Base-by-base conservation (phyloP, 441 rosid species). In the Manihot esculenta region DNA sequence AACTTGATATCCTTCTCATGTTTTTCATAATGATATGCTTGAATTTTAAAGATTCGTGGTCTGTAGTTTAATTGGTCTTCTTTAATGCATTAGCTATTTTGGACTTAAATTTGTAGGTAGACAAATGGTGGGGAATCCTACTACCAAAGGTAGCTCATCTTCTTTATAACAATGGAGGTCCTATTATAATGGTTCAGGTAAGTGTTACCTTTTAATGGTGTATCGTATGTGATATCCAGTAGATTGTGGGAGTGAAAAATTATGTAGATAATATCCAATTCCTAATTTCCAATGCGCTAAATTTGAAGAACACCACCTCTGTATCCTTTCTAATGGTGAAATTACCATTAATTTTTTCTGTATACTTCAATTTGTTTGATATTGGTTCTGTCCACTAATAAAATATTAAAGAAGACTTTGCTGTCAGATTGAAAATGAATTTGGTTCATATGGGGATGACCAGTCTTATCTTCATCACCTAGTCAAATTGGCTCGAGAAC, bases 171-270 rank as follows among this genome's bases (percentile, higher is more conserved):
- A 89, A 85, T 68, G 97, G 99, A 26, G 99, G 99, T 68, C 96
- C 99, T 57, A 77, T 94, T 70, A 77, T 89, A 76, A 94, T 94
- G 99, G 86, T 92, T 77, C 99, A 94, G 94, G 99, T 94, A 82
- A 55, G 10, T 69, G 51, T 56, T 7, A 10, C 42, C 33, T 38
- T 57, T 62, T 33, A 51, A 14, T 54, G 38, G 13, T 42, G 3
- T 14, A n/a, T 14, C 38, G 20, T 57, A 48, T 26, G 26, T 57
- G 67, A 57, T 63, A 42, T 77, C 23, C 35, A 47, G 67, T 26
- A 35, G 7, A 26, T 30, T 60, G 18, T 69, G 21, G 7, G 42
- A 53, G 33, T 68, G 48, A 17, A 55, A 64, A 35, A 53, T 54
- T 12, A 51, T 53, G 50, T 50, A 17, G 48, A 69, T 42, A 21